These are phyloP conservation scores for Euphorbia lathyris DNA, from an alignment of 345 rosid genomes.

Conservation along the genomic window DNA sequence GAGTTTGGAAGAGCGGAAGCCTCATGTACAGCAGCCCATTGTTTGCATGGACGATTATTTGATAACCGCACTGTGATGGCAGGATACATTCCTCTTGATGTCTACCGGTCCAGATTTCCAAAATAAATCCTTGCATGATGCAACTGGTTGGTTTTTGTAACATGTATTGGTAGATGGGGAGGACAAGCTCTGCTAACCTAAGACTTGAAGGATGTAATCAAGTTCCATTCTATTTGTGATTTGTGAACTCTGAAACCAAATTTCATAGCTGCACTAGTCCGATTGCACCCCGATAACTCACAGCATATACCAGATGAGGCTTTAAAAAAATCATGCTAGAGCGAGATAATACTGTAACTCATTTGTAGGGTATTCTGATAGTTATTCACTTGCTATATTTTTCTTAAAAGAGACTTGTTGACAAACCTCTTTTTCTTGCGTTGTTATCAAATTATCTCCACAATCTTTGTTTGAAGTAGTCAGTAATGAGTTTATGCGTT, in stretches of 20 bases:
- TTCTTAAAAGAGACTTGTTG: neutral
- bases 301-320: too few species aligned
- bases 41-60: slow-evolving; percentile 67
- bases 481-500: neutral
- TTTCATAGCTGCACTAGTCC: neutral
- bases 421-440: neutral
- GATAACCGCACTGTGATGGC: slow-evolving; percentile 50
- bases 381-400: neutral
- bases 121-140: slow-evolving; percentile 16
- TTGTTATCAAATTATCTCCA: too few species aligned
- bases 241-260: neutral
- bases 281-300: neutral
- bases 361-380: neutral
- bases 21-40: slow-evolving; percentile 63
- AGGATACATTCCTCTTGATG: slow-evolving; percentile 56
- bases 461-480: too few species aligned
- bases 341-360: neutral
- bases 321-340: neutral
- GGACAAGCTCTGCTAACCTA: neutral
- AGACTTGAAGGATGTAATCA: neutral
- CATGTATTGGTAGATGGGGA: neutral
- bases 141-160: neutral
- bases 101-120: slow-evolving; percentile 50
- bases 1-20: slow-evolving; percentile 77
- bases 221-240: neutral